phyloP scores from a whole-genome alignment of 768 basidiomycete genomes.

The Phanerodontia chrysosporium region DNA sequence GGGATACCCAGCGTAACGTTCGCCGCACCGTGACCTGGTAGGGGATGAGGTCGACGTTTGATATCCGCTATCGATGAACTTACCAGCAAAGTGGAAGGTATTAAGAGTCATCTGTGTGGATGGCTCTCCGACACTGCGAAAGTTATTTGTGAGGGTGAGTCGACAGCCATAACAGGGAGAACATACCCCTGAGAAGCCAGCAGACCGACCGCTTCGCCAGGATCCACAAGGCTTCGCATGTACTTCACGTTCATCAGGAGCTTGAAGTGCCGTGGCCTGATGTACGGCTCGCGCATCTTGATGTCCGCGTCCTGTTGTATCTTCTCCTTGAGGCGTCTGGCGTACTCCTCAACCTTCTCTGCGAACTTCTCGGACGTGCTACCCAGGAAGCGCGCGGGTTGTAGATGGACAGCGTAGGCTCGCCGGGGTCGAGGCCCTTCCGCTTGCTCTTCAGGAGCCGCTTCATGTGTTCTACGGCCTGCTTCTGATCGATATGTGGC shows the following conservation, averaged over 20 bases:
- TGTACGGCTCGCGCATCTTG: constrained; percentile 41
- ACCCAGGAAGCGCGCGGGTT: constrained; percentile 75
- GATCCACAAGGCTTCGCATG: constrained; percentile 89
- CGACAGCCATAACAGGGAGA: neutral
- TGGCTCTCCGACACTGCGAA: constrained; percentile 86
- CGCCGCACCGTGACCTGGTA: constrained; percentile 90
- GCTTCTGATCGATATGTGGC: constrained; percentile 57
- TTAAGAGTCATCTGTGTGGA: constrained; percentile 99
- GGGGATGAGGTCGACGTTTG: neutral
- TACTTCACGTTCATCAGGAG: constrained; percentile 89
- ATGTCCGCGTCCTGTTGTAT: constrained; percentile 36
- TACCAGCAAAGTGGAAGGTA: constrained; percentile 98
- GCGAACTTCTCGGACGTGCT: constrained; percentile 93
- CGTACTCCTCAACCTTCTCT: constrained; percentile 69
- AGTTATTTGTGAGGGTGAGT: neutral
- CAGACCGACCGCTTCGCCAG: constrained; percentile 97
- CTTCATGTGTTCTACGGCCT: constrained; percentile 81
- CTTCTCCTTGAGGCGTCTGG: constrained; percentile 51
- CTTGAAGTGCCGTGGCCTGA: constrained; percentile 61
- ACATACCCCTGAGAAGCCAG: constrained; percentile 94
- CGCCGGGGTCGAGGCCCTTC: constrained; percentile 44
- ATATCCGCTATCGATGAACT: constrained; percentile 18
- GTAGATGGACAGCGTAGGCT: constrained; percentile 71
- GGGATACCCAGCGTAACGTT: constrained; percentile 99
- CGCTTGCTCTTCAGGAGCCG: constrained; percentile 71